Base-by-base conservation (phyloP, 306 rosid species). In the Rubus idaeus region DNA sequence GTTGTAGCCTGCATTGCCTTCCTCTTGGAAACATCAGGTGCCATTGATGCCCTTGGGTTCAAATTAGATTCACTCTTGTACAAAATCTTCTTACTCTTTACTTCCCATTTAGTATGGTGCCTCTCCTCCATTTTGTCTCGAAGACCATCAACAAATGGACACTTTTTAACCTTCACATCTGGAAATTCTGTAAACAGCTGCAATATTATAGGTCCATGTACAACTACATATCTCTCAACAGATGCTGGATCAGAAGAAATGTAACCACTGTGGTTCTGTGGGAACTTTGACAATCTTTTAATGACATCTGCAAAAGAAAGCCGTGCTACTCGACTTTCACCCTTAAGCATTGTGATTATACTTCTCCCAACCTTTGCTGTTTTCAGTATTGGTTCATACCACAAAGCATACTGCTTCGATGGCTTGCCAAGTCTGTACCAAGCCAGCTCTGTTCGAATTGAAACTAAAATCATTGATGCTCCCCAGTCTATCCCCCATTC, bases 401-500 rank as follows among this genome's bases (percentile, higher is more conserved):
- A 95, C 68, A 89, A 89, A 78, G 91, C 90, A 80, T 95, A 95
- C 87, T 89, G 98, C 85, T 86, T 91, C 74, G 99, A 88, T 44
- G 99, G 98, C 80, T 88, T 91, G 55, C 97, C 97, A 74, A 95
- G 93, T 75, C 99, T 89, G 80, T 95, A 95, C 99, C 99, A 95
- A 75, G 97, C 97, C 91, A 91, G 77, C 79, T 95, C 99, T 13
- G 99, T 95, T 73, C 98, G 90, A 80, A 95, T 87, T 41, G 97
- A 92, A 77, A 92, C 86, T 77, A 88, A 90, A 79, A 95, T 63
- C 92, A 95, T 91, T 49, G 98, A 88, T 11, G 98, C 80, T 2
- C 99, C 99, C 82, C 88, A 91, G 80, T 95, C 99, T 77, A 95
- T 89, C 97, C 91, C 84, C 99, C 99, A 95, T 74, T 95, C 99